A percentile compares a stretch with the other conserved stretches of the same genome.
phyloP scores from a whole-genome alignment of 441 rosid species.

The Erodium texanum region DNA sequence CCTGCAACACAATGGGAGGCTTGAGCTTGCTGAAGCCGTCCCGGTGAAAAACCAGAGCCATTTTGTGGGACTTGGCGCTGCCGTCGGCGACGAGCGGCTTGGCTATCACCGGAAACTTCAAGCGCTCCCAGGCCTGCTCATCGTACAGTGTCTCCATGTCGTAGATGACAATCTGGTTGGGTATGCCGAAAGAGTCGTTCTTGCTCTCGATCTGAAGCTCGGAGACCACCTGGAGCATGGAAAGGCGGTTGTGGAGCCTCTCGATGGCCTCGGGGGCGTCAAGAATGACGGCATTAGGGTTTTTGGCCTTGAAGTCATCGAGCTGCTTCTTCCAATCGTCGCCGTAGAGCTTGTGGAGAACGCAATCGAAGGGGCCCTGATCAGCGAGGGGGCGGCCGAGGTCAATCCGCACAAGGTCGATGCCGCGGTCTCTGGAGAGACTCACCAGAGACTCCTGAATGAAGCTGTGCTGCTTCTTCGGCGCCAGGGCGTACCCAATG shows the following conservation, averaged over 20 bases:
- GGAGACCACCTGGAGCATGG: conserved; percentile 52
- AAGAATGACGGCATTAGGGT: conserved; percentile 34
- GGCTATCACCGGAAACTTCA: conserved; percentile 58
- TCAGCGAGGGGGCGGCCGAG: conserved; percentile 26
- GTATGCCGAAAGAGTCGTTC: conserved; percentile 35
- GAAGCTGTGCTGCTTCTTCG: conserved; percentile 52
- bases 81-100: conserved; percentile 71
- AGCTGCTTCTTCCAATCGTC: conserved; percentile 42
- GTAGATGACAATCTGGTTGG: conserved; percentile 54
- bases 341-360: conserved; percentile 52
- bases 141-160: conserved; percentile 41
- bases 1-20: conserved; percentile 68
- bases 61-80: conserved; percentile 61
- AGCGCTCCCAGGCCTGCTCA: conserved; percentile 27
- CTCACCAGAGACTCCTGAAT: conserved; percentile 38
- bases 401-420: conserved; percentile 43
- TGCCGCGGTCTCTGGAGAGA: conserved; percentile 31
- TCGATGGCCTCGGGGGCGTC: conserved; percentile 43
- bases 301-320: conserved; percentile 18
- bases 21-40: conserved; percentile 45
- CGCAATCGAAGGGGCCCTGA: conserved; percentile 51
- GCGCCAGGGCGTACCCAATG: conserved; percentile 46
- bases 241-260: conserved; percentile 45
- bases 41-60: conserved; percentile 47
- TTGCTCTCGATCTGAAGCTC: conserved; percentile 29